Conservation (phyloP, 306 rosid species). For the Gastrolobium villosum region DNA sequence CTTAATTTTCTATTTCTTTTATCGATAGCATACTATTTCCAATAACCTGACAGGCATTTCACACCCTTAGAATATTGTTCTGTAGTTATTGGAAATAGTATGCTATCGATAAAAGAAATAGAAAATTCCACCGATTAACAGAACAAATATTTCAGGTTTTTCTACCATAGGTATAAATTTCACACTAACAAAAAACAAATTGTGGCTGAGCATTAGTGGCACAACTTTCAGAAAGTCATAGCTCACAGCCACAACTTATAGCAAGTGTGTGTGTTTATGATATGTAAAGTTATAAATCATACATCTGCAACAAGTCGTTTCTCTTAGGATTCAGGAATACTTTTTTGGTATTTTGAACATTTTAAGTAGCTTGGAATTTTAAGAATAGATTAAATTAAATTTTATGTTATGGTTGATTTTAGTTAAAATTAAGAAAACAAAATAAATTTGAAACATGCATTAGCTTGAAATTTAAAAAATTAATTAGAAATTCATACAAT, state of each 20-base stretch:
- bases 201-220: background rate
- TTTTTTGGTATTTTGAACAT: background rate
- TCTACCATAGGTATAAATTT: background rate
- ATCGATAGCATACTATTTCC: slow-evolving; percentile 4
- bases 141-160: background rate
- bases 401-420: background rate
- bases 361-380: background rate
- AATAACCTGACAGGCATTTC: background rate
- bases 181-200: background rate
- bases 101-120: slow-evolving; percentile 3
- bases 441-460: background rate
- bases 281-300: background rate
- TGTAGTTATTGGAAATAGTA: slow-evolving; percentile 2
- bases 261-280: background rate
- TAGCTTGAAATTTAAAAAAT: background rate
- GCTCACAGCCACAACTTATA: background rate
- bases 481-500: background rate
- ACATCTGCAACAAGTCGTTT: background rate
- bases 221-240: background rate
- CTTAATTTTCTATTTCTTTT: slow-evolving; percentile 12
- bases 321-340: background rate
- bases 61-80: background rate
- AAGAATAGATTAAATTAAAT: background rate
- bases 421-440: background rate
- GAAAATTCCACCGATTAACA: background rate